Conservation (phyloP, 2,329 filamentous ascomycete species). For the Scolecobasidium constrictum region DNA sequence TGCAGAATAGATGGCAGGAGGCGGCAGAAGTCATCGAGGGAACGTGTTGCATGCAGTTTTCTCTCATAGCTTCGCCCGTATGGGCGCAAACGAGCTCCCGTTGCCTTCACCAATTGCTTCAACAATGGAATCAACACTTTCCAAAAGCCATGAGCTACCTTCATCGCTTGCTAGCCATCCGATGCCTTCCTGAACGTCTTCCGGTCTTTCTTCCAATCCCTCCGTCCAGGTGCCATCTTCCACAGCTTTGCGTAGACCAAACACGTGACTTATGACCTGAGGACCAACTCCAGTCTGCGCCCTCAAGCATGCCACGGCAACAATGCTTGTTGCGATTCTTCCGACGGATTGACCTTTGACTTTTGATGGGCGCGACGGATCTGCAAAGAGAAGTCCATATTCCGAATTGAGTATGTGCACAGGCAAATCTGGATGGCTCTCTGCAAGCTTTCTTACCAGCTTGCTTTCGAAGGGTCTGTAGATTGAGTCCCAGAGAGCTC, state of each 20-base stretch:
- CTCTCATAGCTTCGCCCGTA: too few species aligned
- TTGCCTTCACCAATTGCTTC: conserved; percentile 26
- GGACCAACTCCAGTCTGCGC: conserved; percentile 74
- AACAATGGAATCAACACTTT: conserved; percentile 51
- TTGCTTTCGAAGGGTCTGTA: conserved; percentile 67
- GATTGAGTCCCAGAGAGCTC: conserved; percentile 61
- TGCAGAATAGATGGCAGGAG: too few species aligned
- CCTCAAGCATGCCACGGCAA: conserved; percentile 64
- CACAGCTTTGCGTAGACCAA: conserved; percentile 66
- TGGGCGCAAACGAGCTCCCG: neutral
- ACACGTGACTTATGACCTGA: conserved; percentile 72
- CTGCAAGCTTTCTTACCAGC: conserved; percentile 57
- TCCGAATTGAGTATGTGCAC: conserved; percentile 64
- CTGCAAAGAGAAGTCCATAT: conserved; percentile 64
- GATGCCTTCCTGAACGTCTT: too few species aligned
- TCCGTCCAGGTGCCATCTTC: conserved; percentile 51
- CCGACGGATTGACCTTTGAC: conserved; percentile 48
- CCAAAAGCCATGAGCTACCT: conserved; percentile 52
- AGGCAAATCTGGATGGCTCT: conserved; percentile 71
- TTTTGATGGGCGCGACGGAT: conserved; percentile 50
- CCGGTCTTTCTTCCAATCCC: conserved; percentile 23
- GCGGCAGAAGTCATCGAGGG: too few species aligned
- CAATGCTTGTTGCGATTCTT: conserved; percentile 58
- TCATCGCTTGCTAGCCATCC: conserved; percentile 55
- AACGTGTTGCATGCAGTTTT: too few species aligned